Evolutionary conservation across 2,329 filamentous ascomycete genomes (phyloP), one percentile per base, ranked within the genome.

Genomic region (Zymoseptoria ardabiliae): DNA sequence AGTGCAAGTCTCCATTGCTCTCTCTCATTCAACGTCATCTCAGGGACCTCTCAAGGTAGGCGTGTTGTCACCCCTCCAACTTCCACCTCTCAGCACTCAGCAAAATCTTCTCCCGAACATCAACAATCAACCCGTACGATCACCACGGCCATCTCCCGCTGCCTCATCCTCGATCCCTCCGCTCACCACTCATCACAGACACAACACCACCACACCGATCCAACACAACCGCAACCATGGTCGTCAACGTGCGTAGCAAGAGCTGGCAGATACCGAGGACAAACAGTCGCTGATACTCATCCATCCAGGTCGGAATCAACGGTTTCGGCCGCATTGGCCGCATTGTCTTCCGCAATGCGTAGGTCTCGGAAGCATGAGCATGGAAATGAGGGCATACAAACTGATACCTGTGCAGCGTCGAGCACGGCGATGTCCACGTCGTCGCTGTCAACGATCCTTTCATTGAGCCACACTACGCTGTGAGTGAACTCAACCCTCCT

Each of bases 241-340:
- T 77, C 66, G 75, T 77, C 74, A 78, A 79, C 74, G 76, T 78
- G 71, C 64, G 62, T 56, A 45, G 23, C 59, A 56, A 53, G 13
- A 53, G 49, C 49, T 30, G 56, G 54, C 50, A 50, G 55, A 13
- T 50, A 57, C 53, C 58, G 49, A 59, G 55, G 55, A 54, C 52
- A 58, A 56, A 56, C 61, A 59, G 55, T 61, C 56, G 57, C 62
- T 66, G 53, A 66, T 58, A 57, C 58, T 49, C 6, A 5, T 23
- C 49, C 6, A 5, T 23, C 49, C 58, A 95, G 86, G 90, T 95
- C 77, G 91, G 91, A 79, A 97, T 96, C 88, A 97, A 97, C 89
- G 93, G 94, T 80, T 99, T 99, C 85, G 94, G 94, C 83, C 92
- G 94, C 81, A 99, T 99, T 81, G 94, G 94, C 75, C 90, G 94